These are phyloP conservation scores for Annona cherimola DNA, from an alignment of 164 flowering plant genomes.

Conservation along the genomic window DNA sequence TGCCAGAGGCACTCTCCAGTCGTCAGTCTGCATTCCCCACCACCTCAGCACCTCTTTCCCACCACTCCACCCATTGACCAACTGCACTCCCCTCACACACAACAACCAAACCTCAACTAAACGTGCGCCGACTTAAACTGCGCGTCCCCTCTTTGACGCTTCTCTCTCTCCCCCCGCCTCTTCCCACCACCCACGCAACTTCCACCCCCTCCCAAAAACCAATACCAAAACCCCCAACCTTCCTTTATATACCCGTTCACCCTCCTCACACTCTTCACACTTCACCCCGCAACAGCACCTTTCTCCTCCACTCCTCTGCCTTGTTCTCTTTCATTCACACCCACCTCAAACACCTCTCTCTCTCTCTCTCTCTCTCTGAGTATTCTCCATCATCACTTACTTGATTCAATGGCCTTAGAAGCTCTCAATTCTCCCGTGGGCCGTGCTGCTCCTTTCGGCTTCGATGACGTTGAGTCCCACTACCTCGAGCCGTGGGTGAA, in stretches of 20 bases:
- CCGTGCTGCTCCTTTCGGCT: slow-evolving; percentile 12
- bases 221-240: slow-evolving; percentile 5
- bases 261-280: not conserved
- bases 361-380: not conserved
- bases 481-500: slow-evolving; percentile 40
- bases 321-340: too few relatives aligned
- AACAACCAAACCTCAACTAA: not conserved
- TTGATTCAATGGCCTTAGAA: slow-evolving; percentile 37
- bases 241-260: not conserved
- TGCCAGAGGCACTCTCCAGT: too few relatives aligned
- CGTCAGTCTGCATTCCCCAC: too few relatives aligned
- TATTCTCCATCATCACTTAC: not conserved
- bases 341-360: too few relatives aligned
- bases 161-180: not conserved
- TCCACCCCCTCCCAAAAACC: slow-evolving; percentile 18
- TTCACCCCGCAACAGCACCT: not conserved
- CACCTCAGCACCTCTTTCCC: not conserved
- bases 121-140: not conserved
- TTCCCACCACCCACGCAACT: slow-evolving; percentile 41
- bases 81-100: not conserved
- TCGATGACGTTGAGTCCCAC: slow-evolving; percentile 13
- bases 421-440: slow-evolving; percentile 39
- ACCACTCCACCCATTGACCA: not conserved
- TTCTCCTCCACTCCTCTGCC: not conserved
- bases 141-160: slow-evolving; percentile 5